Base-by-base conservation (phyloP, 495 filamentous ascomycete species). In the Neurospora hispaniola region DNA sequence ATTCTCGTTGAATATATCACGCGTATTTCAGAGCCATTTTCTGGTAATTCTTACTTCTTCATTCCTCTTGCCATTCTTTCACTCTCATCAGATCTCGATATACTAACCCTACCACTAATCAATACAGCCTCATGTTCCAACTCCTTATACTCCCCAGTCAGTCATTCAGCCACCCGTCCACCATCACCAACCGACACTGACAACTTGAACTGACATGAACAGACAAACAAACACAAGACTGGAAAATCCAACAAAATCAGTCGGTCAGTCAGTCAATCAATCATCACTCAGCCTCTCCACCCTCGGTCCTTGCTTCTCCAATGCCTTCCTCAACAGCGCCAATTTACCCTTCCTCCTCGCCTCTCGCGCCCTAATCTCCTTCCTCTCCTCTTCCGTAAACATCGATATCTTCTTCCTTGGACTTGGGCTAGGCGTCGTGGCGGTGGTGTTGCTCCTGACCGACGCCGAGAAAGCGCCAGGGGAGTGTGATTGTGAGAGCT, bases 361-460 rank as follows among this genome's bases (percentile, higher is more conserved):
- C 43, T 70, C 69, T 71, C 72, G 74, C 71, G 72, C 42, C 78
- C 86, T 88, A 31, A 87, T 71, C 20, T 78, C 78, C 72, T 74
- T 78, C 80, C 84, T 88, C 79, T 89, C 87, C 48, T 81, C 80
- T 31, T 83, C 77, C 23, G 76, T 84, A 70, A 86, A 90, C 86
- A 77, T 84, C 79, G 76, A 86, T 73, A 81, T 78, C 82, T 81
- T 94, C 87, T 83, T 90, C 80, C 81, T 79, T 77, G 84, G 82
- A 76, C 54, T 43, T 44, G 43, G 43, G 39, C 39, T 39, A 8
- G 39, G 2, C 39, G 39, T 39, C 39, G 39, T 39, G 7, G 39
- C 39, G 43, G 18, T 27, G 11, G 0, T 35, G 12, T 2, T 62
- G 6, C 54, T 62, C 27, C 54, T 66, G 27, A 18, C 31, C 54